Evolutionary conservation across 306 rosid species (phyloP), one percentile per base, ranked within the genome.

Genomic region (Astragalus membranaceus): DNA sequence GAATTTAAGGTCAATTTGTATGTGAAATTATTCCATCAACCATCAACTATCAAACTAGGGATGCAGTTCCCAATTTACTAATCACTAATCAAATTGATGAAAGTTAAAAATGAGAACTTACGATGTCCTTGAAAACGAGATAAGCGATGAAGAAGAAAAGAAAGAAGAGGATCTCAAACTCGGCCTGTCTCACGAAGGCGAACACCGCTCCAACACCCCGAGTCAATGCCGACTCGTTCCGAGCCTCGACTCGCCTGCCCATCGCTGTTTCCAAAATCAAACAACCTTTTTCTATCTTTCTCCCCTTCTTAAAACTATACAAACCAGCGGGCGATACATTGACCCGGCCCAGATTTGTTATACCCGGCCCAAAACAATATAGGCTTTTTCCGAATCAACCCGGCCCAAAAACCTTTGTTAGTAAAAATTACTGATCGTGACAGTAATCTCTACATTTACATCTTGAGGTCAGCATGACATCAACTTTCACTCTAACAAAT

Each of bases 121-220:
- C 98, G 37, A 93, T 81, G 79, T 93, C 96, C 85, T 88, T 93
- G 93, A 90, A 93, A 79, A 92, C 14, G 32, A 88, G 16, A 76
- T 75, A 92, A 48, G 89, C 92, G 67, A 92, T 75, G 70, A 86
- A 23, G 84, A 92, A 92, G 87, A 90, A 88, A 44, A 88, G 91
- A 46, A 93, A 64, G 70, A 93, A 90, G 23, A 93, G 86, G 81
- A 93, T 88, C 88, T 93, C 98, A 75, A 93, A 93, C 86, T 93
- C 96, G 0, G 97, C 96, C 10, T 75, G 70, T 83, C 81, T 74
- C 60, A 90, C 75, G 13, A 90, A 93, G 49, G 75, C 66, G 17
- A 88, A 88, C 20, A 87, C 74, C 8, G 88, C 44, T 37, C 43
- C 73, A 12, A 90, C 85, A 35, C 73, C 78, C 60, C 94, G 88